phyloP scores from a whole-genome alignment of 2,329 filamentous ascomycete species.

The Ilyonectria destructans region DNA sequence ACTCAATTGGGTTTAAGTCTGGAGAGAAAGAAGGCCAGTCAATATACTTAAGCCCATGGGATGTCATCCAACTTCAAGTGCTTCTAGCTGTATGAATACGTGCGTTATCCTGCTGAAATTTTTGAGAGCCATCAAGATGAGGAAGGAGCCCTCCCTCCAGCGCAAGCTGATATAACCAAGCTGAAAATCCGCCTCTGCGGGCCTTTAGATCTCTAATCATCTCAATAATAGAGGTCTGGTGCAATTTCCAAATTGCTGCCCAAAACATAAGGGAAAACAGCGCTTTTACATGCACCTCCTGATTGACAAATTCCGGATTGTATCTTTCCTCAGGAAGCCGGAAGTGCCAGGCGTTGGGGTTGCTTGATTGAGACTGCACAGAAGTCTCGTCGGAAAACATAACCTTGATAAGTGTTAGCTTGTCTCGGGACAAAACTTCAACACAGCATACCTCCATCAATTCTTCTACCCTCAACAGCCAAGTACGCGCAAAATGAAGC shows the following conservation, averaged over 20 bases:
- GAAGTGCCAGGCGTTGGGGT: neutral
- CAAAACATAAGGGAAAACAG: neutral
- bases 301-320: neutral
- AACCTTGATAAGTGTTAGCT: no score
- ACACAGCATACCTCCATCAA: neutral
- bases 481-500: neutral
- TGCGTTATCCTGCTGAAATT: no score
- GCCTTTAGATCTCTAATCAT: slow-evolving; percentile 8
- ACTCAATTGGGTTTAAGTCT: slow-evolving; percentile 16
- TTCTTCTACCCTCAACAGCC: neutral
- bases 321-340: neutral
- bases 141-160: slow-evolving; percentile 7
- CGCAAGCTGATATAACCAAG: slow-evolving; percentile 6
- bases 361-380: neutral
- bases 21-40: slow-evolving; percentile 9
- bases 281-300: neutral
- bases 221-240: neutral
- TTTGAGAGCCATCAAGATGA: neutral
- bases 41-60: neutral
- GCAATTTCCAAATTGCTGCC: no score
- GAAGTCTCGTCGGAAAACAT: no score
- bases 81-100: neutral
- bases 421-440: no score
- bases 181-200: neutral
- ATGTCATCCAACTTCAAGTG: neutral